Conservation (phyloP, 805 yeast genomes). For the Kluyveromyces nonfermentans region DNA sequence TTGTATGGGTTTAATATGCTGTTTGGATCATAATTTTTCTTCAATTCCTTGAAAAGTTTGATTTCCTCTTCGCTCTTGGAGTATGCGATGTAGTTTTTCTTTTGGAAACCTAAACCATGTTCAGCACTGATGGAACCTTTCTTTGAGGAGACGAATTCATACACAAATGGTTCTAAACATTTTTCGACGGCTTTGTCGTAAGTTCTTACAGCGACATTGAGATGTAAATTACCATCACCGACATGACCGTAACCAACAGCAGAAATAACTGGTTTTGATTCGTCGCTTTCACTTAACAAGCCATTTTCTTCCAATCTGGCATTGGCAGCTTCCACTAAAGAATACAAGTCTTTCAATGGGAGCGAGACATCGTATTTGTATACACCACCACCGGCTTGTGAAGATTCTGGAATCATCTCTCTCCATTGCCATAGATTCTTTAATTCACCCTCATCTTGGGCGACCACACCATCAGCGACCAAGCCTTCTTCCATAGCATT, state of each 20-base stretch:
- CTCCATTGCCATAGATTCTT: constrained; percentile 90
- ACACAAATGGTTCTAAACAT: constrained; percentile 86
- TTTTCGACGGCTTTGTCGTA: constrained; percentile 73
- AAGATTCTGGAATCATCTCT: constrained; percentile 86
- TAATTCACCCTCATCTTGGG: constrained; percentile 88
- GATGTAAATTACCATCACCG: constrained; percentile 94
- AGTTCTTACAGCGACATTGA: constrained; percentile 83
- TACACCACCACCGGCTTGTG: constrained; percentile 82
- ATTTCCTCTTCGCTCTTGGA: constrained; percentile 69
- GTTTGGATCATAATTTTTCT: constrained; percentile 80
- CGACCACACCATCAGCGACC: constrained; percentile 89
- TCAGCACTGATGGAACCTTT: constrained; percentile 94
- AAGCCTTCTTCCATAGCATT: constrained; percentile 72
- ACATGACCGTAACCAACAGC: constrained; percentile 97
- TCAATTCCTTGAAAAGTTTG: constrained; percentile 64
- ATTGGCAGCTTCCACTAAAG: constrained; percentile 71
- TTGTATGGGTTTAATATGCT: constrained; percentile 92
- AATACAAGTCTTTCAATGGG: constrained; percentile 74
- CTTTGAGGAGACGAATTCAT: constrained; percentile 67
- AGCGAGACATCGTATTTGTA: constrained; percentile 94
- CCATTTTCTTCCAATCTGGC: constrained; percentile 46
- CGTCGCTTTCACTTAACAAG: constrained; percentile 53
- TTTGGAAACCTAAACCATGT: constrained; percentile 96
- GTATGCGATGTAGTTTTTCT: constrained; percentile 81
- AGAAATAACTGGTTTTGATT: constrained; percentile 60